These are phyloP conservation scores for Hypomontagnella submonticulosa DNA, from an alignment of 495 filamentous ascomycete species.

Conservation along the genomic window DNA sequence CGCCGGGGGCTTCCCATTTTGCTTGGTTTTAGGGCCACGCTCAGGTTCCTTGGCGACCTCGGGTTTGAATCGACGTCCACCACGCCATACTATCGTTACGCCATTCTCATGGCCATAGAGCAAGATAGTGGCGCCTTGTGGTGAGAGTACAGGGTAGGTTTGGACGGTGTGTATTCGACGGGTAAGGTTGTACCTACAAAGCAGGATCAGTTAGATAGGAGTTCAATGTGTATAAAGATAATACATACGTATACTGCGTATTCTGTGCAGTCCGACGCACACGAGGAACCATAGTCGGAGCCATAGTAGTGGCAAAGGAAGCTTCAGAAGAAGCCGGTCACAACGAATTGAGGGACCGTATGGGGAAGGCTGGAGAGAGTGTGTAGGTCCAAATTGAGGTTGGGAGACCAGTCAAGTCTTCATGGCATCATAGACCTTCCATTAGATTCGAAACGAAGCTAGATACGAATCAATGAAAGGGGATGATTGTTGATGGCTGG, in stretches of 20 bases:
- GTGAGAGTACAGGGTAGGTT: conserved; percentile 78
- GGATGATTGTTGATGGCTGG: conserved; percentile 1
- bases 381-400: neutral
- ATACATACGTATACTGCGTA: conserved; percentile 49
- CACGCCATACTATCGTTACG: conserved; percentile 81
- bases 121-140: conserved; percentile 86
- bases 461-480: neutral
- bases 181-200: conserved; percentile 75
- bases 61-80: conserved; percentile 72
- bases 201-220: conserved; percentile 22
- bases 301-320: conserved; percentile 26
- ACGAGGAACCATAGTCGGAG: conserved; percentile 41
- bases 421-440: conserved; percentile 1
- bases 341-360: neutral
- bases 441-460: no score
- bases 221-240: neutral
- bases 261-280: conserved; percentile 53
- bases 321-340: conserved; percentile 24
- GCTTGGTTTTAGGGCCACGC: conserved; percentile 50
- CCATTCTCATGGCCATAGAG: conserved; percentile 86
- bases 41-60: conserved; percentile 47
- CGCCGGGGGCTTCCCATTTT: conserved; percentile 54
- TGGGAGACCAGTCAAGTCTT: conserved; percentile 1
- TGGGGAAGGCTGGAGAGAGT: neutral
- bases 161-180: conserved; percentile 78